Evolutionary conservation across 176 grass and related monocot species (phyloP).

Genomic region (Ampelocalamus luodianensis): DNA sequence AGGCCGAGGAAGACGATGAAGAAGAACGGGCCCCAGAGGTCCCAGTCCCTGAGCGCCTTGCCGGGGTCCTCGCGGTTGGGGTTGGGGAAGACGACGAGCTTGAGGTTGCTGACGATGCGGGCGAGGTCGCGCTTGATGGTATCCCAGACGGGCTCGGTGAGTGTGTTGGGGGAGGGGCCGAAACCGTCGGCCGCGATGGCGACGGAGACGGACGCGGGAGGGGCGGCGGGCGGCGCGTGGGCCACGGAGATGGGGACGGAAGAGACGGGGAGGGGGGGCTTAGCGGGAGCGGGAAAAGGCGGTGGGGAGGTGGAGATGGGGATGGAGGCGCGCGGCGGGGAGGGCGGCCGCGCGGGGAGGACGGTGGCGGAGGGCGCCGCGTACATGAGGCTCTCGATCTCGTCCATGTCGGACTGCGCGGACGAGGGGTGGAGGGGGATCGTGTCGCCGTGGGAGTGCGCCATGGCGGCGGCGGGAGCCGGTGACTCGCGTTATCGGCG

Average conservation of each 20-base stretch:
- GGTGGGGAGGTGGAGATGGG: conserved; percentile 63
- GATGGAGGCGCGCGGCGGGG: conserved; percentile 83
- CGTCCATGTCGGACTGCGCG: conserved; percentile 97
- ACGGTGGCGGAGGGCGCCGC: conserved; percentile 71
- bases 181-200: conserved; percentile 71
- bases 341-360: conserved; percentile 75
- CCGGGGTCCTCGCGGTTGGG: conserved; percentile 93
- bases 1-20: conserved; percentile 99
- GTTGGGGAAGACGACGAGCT: conserved; percentile 99
- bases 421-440: conserved; percentile 93
- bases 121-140: conserved; percentile 96
- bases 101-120: conserved; percentile 96
- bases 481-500: neutral
- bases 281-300: conserved; percentile 25
- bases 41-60: conserved; percentile 98
- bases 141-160: conserved; percentile 99
- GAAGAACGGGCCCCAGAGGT: conserved; percentile 97
- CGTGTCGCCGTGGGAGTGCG: conserved; percentile 80
- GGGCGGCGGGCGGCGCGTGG: conserved; percentile 40
- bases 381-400: conserved; percentile 97
- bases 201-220: conserved; percentile 45
- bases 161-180: conserved; percentile 70
- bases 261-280: conserved; percentile 50
- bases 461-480: conserved; percentile 55
- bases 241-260: conserved; percentile 63